phyloP scores from a whole-genome alignment of 2,329 filamentous ascomycete genomes.

The Lasiodiplodia theobromae region DNA sequence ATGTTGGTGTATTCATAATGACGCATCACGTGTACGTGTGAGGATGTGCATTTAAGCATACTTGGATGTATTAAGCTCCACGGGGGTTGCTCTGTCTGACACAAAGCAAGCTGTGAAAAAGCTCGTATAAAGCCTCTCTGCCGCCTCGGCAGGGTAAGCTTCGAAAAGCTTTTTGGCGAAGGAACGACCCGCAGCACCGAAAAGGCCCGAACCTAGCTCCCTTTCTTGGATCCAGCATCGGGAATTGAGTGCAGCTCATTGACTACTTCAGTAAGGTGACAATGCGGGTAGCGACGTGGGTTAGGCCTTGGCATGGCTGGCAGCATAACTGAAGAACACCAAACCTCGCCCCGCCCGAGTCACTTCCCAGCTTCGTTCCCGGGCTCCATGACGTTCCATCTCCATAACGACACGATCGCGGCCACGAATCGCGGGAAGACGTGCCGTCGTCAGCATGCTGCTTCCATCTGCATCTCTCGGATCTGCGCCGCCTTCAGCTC shows the following conservation, averaged over 20 bases:
- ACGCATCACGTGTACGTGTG: too few species aligned
- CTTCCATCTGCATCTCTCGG: neutral
- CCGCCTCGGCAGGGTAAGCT: neutral
- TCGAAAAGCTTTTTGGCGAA: neutral
- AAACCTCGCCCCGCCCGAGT: conserved; percentile 7
- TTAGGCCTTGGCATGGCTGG: conserved; percentile 5
- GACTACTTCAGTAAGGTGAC: conserved; percentile 19
- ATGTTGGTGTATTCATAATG: neutral
- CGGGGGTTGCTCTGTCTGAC: neutral
- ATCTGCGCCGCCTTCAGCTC: neutral
- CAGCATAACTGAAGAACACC: conserved; percentile 16
- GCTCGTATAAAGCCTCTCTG: neutral
- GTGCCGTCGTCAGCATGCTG: neutral
- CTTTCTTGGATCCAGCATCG: neutral
- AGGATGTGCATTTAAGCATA: neutral
- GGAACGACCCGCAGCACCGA: neutral
- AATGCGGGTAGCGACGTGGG: conserved; percentile 18
- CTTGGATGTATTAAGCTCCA: neutral
- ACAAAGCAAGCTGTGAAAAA: neutral
- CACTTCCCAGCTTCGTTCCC: neutral
- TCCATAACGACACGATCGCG: neutral
- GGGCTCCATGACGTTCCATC: neutral
- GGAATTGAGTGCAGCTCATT: conserved; percentile 13
- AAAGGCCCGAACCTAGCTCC: conserved; percentile 10
- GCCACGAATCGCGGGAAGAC: neutral